phyloP scores from a whole-genome alignment of 306 rosid genomes.

The Styphnolobium japonicum region DNA sequence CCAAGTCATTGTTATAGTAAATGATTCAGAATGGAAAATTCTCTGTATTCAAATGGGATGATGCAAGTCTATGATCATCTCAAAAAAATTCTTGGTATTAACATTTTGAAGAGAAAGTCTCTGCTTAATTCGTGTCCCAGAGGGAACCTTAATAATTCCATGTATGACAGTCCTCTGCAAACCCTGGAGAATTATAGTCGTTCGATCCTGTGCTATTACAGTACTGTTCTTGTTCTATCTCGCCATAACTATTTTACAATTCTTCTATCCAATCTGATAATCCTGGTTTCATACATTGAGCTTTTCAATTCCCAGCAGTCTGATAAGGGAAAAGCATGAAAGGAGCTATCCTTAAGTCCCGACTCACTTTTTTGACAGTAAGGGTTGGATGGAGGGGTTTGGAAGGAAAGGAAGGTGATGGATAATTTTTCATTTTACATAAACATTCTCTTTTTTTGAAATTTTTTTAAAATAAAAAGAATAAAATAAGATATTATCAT shows the following conservation, averaged over 20 bases:
- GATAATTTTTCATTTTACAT: too few species aligned
- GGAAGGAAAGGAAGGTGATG: too few species aligned
- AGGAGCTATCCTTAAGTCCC: conserved; percentile 29
- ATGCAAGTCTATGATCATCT: neutral
- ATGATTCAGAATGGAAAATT: neutral
- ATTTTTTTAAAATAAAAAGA: too few species aligned
- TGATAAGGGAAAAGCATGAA: conserved; percentile 17
- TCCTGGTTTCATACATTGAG: conserved; percentile 51
- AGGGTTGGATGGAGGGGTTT: too few species aligned
- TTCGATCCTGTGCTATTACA: conserved; percentile 22
- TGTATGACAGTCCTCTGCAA: conserved; percentile 27
- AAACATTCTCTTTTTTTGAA: too few species aligned
- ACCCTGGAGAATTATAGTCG: conserved; percentile 24
- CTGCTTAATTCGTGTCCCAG: conserved; percentile 51
- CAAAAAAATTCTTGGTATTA: neutral
- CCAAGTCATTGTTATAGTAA: neutral
- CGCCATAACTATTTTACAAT: conserved; percentile 34
- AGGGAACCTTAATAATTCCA: conserved; percentile 53
- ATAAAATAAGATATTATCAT: too few species aligned
- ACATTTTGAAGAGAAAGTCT: neutral
- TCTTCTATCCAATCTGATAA: conserved; percentile 59
- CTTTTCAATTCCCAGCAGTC: conserved; percentile 36
- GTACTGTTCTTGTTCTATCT: conserved; percentile 33
- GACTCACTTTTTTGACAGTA: neutral
- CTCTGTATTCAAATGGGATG: neutral